phyloP scores from a whole-genome alignment of 495 filamentous ascomycete genomes.

The Delitschia confertaspora region DNA sequence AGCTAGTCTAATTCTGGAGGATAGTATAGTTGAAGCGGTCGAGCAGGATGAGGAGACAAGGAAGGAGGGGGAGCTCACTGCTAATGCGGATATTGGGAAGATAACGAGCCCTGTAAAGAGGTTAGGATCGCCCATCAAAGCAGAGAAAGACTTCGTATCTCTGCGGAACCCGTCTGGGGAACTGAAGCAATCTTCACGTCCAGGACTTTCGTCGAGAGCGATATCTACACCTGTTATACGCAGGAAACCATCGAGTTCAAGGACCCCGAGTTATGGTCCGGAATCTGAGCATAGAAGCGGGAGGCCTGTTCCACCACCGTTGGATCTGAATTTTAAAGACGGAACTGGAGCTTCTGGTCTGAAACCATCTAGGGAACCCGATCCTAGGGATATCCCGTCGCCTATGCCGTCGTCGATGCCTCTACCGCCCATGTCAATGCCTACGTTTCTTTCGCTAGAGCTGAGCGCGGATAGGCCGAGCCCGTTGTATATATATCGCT shows the following conservation, averaged over 20 bases:
- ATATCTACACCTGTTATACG: constrained; percentile 34
- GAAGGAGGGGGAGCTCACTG: neutral
- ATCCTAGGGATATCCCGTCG: constrained; percentile 42
- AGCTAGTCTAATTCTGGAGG: constrained; percentile 23
- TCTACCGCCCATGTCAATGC: constrained; percentile 75
- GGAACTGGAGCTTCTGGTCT: neutral
- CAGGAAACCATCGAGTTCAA: constrained; percentile 31
- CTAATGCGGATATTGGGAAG: neutral
- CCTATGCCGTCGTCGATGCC: constrained; percentile 64
- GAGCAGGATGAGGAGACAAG: constrained; percentile 3
- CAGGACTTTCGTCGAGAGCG: constrained; percentile 28
- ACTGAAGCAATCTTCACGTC: constrained; percentile 22
- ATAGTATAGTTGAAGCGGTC: constrained; percentile 1
- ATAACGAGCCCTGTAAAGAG: constrained; percentile 4
- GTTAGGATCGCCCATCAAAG: constrained; percentile 5
- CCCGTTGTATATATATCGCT: constrained; percentile 78
- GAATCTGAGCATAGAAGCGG: constrained; percentile 7
- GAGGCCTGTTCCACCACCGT: constrained; percentile 23
- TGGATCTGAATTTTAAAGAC: constrained; percentile 37
- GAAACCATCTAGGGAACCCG: constrained; percentile 15
- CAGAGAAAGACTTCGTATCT: constrained; percentile 16
- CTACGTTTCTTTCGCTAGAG: constrained; percentile 82
- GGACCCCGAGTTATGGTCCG: constrained; percentile 12
- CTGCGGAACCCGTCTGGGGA: constrained; percentile 20
- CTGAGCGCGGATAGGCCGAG: constrained; percentile 73